Evolutionary conservation across 192 early-diverging fungal genomes (phyloP).

Genomic region (Coemansia sp.): DNA sequence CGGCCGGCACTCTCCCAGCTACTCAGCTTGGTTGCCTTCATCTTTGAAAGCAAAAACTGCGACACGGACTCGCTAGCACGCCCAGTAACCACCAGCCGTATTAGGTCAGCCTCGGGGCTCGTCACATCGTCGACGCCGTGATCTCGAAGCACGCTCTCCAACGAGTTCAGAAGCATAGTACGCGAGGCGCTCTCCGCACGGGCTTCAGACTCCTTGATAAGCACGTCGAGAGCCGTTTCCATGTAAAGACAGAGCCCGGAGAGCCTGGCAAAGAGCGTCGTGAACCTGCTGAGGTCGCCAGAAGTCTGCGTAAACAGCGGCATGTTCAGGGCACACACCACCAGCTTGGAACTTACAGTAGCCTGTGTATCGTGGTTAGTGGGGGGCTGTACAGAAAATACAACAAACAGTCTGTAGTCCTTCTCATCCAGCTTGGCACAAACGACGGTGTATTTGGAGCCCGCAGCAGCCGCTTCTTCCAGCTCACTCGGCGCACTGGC

Average conservation of each 20-base stretch:
- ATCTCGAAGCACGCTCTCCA: constrained; percentile 44
- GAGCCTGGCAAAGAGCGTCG: constrained; percentile 29
- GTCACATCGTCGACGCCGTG: constrained; percentile 51
- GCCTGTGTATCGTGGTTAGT: background rate
- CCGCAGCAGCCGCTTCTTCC: background rate
- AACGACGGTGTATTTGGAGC: background rate
- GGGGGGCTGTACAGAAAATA: background rate
- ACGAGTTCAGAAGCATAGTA: constrained; percentile 9
- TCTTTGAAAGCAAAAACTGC: constrained; percentile 49
- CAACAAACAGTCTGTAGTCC: background rate
- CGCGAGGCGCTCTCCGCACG: constrained; percentile 34
- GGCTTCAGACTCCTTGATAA: constrained; percentile 24
- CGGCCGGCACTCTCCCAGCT: constrained; percentile 48
- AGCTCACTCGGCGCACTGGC: constrained; percentile 3
- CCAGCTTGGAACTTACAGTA: background rate
- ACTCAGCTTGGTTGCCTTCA: constrained; percentile 33
- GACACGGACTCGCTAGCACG: constrained; percentile 47
- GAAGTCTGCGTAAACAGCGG: constrained; percentile 20
- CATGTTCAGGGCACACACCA: constrained; percentile 23
- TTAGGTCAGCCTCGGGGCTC: constrained; percentile 42
- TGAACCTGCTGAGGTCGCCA: constrained; percentile 26
- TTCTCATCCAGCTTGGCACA: constrained; percentile 21
- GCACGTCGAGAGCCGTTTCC: constrained; percentile 20
- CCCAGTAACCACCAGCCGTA: constrained; percentile 37
- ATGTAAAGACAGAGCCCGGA: constrained; percentile 39